phyloP scores from a whole-genome alignment of 2,329 filamentous ascomycete genomes.

The Sarocladiaceae sp. region DNA sequence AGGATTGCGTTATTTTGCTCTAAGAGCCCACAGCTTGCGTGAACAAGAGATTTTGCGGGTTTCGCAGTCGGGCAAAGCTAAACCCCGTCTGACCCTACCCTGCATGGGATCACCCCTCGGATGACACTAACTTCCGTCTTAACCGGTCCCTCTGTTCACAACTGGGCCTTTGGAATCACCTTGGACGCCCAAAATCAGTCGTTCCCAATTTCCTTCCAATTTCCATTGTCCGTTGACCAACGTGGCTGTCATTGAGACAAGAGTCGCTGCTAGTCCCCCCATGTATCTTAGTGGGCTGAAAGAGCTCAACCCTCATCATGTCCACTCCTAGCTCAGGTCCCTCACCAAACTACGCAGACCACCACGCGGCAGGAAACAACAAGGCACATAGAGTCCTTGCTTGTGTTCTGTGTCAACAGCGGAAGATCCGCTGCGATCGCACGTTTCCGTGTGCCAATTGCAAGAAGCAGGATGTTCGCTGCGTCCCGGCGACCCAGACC shows the following conservation, averaged over 20 bases:
- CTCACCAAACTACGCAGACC: neutral
- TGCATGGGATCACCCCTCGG: neutral
- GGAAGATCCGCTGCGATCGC: constrained; percentile 60
- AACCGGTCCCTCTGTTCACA: neutral
- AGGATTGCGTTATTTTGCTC: neutral
- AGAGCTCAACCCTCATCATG: neutral
- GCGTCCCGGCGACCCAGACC: constrained; percentile 34
- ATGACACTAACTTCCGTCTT: neutral
- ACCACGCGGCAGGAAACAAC: neutral
- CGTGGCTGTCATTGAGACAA: neutral
- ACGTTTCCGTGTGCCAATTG: constrained; percentile 55
- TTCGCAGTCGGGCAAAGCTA: neutral
- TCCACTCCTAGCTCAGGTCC: neutral
- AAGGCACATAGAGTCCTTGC: constrained; percentile 23
- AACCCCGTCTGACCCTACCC: neutral
- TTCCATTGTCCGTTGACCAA: neutral
- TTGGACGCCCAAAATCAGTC: no score
- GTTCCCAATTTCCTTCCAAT: neutral
- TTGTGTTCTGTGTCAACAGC: constrained; percentile 60
- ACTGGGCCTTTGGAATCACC: no score
- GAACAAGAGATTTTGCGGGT: neutral
- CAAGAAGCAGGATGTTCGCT: constrained; percentile 37
- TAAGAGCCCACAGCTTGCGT: neutral
- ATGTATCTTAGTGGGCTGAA: no score
- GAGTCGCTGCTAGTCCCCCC: neutral